Base-by-base conservation (phyloP, 2,329 filamentous ascomycete genomes). In the Hypoxylon sp. region DNA sequence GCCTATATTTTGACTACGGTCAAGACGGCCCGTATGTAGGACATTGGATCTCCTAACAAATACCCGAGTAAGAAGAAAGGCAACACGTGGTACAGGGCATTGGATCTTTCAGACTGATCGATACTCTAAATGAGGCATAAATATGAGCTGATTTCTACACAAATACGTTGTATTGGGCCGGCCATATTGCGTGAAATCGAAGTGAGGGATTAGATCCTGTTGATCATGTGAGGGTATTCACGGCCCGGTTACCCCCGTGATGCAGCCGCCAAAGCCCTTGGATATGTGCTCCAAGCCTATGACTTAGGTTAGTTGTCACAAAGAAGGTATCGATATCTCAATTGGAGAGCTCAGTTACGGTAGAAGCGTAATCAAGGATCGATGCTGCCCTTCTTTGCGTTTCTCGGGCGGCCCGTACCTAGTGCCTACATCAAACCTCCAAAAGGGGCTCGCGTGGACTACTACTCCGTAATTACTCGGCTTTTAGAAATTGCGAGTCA, bases 21-120 rank as follows among this genome's bases (percentile, higher is more conserved):
- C 20, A 67, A 64, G n/a, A 64, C 55, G 64, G 64, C 40, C 61
- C 61, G 64, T 67, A 50, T 67, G 58, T 55, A 28, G 61, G 61
- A 30, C 50, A 32, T 33, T 50, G 11, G n/a, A 12, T 38, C n/a
- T n/a, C n/a, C n/a, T n/a, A n/a, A n/a, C n/a, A n/a, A n/a, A n/a
- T n/a, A n/a, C n/a, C n/a, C n/a, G n/a, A n/a, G n/a, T n/a, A n/a
- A n/a, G n/a, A n/a, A n/a, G n/a, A n/a, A n/a, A n/a, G n/a, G n/a
- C n/a, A n/a, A n/a, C 14, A 45, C 22, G 22, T 26, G 20, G 20
- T 26, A 36, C 36, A 14, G 48, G 32, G 24, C n/a, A 18, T n/a
- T 3, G 5, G 22, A 14, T 63, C n/a, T n/a, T n/a, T n/a, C n/a
- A n/a, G n/a, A n/a, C n/a, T n/a, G 26, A 24, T 36, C 18, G 30